These are phyloP conservation scores for Eucalyptus lansdowneana DNA, from an alignment of 345 rosid species.

Conservation along the genomic window DNA sequence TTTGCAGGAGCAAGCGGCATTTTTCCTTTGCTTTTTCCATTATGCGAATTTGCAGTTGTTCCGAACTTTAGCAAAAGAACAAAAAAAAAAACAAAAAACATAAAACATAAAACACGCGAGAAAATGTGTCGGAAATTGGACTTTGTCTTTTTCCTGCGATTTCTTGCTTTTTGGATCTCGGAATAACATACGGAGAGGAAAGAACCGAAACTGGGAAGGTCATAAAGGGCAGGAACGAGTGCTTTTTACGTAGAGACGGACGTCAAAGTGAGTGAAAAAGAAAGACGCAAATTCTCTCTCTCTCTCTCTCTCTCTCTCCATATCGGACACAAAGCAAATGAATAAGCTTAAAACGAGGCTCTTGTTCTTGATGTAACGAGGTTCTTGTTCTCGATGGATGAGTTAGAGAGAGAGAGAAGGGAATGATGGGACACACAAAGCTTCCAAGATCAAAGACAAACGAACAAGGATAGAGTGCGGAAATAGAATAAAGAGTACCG, in stretches of 20 bases:
- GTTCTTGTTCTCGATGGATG: background rate
- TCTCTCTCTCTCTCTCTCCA: background rate
- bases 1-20: background rate
- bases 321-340: background rate
- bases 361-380: background rate
- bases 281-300: background rate
- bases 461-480: background rate
- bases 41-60: background rate
- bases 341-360: background rate
- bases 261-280: background rate
- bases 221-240: background rate
- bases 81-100: rapidly evolving
- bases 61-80: background rate
- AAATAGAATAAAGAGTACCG: background rate
- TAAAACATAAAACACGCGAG: too few species aligned
- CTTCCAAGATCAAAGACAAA: background rate
- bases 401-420: background rate
- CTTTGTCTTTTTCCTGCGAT: background rate
- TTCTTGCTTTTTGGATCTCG: background rate
- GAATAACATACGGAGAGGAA: background rate
- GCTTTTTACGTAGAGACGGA: background rate
- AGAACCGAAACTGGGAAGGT: background rate
- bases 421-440: background rate
- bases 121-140: background rate
- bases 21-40: background rate